Evolutionary conservation across 2,329 filamentous ascomycete genomes (phyloP).

Genomic region (Xylariaceae sp.): DNA sequence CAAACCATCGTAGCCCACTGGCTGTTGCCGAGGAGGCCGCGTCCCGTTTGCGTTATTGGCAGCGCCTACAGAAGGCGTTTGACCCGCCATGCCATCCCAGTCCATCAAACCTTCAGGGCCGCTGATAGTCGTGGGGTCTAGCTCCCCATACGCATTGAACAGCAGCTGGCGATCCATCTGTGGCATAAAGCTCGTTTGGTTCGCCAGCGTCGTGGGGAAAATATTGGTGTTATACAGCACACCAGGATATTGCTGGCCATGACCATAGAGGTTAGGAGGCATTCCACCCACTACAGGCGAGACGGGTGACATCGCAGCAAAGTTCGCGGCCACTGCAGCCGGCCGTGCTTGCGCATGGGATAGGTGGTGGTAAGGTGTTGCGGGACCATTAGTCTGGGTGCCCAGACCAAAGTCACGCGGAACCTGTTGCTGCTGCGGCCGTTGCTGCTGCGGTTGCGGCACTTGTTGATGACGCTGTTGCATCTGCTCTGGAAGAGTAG

Average conservation of each 20-base stretch:
- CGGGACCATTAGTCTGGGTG: slow-evolving; percentile 38
- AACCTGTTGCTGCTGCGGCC: slow-evolving; percentile 33
- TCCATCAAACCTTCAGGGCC: slow-evolving; percentile 39
- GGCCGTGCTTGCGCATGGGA: slow-evolving; percentile 36
- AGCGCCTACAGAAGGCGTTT: slow-evolving; percentile 27
- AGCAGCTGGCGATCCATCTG: slow-evolving; percentile 72
- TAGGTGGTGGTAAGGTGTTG: slow-evolving; percentile 39
- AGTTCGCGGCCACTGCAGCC: slow-evolving; percentile 36
- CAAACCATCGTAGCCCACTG: slow-evolving; percentile 26
- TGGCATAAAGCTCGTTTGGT: slow-evolving; percentile 52
- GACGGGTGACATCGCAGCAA: slow-evolving; percentile 47
- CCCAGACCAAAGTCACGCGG: slow-evolving; percentile 41
- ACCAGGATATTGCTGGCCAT: slow-evolving; percentile 31
- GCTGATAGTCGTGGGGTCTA: slow-evolving; percentile 41
- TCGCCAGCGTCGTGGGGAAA: slow-evolving; percentile 44
- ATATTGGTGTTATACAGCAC: slow-evolving; percentile 49
- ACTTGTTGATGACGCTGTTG: slow-evolving; percentile 35
- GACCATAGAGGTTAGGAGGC: slow-evolving; percentile 23
- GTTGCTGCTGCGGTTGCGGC: slow-evolving; percentile 27
- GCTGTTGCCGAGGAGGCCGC: slow-evolving; percentile 28
- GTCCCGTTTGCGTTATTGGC: slow-evolving; percentile 31
- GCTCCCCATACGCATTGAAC: slow-evolving; percentile 62
- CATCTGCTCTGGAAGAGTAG: slow-evolving; percentile 32
- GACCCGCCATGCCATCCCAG: slow-evolving; percentile 41
- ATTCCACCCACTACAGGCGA: slow-evolving; percentile 39